Conservation (phyloP, 371 early-diverging fungal genomes). For the Mucor velutinosus region DNA sequence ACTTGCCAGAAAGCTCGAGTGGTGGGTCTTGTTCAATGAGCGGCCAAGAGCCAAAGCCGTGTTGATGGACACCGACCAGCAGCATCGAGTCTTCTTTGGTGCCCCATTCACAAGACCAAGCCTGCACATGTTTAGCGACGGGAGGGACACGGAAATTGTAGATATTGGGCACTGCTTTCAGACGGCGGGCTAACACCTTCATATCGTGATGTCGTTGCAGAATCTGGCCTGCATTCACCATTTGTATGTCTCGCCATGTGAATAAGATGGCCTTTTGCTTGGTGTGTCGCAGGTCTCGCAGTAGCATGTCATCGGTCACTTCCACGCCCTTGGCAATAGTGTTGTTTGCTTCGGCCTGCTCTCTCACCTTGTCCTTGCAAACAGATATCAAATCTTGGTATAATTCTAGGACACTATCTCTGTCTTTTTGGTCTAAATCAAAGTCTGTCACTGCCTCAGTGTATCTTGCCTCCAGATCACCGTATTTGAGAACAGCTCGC, state of each 20-base stretch:
- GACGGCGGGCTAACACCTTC: slow-evolving; percentile 44
- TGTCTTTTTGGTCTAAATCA: slow-evolving; percentile 74
- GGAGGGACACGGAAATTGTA: slow-evolving; percentile 66
- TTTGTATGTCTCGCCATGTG: slow-evolving; percentile 76
- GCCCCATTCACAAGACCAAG: slow-evolving; percentile 91
- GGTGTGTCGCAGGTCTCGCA: slow-evolving; percentile 57
- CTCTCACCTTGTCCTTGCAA: slow-evolving; percentile 75
- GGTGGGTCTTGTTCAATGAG: slow-evolving; percentile 79
- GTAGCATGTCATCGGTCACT: slow-evolving; percentile 40
- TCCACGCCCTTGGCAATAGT: background rate
- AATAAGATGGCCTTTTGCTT: slow-evolving; percentile 79
- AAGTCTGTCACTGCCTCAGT: slow-evolving; percentile 80
- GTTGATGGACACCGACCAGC: slow-evolving; percentile 88
- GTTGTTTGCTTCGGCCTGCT: slow-evolving; percentile 31
- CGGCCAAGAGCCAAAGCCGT: slow-evolving; percentile 96
- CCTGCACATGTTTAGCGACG: slow-evolving; percentile 78
- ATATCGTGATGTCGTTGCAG: slow-evolving; percentile 65
- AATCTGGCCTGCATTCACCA: slow-evolving; percentile 83
- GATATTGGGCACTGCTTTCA: slow-evolving; percentile 26
- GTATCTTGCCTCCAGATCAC: slow-evolving; percentile 75
- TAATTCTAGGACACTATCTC: slow-evolving; percentile 57
- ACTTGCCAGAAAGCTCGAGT: slow-evolving; percentile 80
- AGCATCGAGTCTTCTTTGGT: slow-evolving; percentile 95
- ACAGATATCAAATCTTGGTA: slow-evolving; percentile 65
- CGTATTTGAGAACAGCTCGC: slow-evolving; percentile 80